Evolutionary conservation across 2,329 filamentous ascomycete genomes (phyloP).

Genomic region (Neospermospora avenae): DNA sequence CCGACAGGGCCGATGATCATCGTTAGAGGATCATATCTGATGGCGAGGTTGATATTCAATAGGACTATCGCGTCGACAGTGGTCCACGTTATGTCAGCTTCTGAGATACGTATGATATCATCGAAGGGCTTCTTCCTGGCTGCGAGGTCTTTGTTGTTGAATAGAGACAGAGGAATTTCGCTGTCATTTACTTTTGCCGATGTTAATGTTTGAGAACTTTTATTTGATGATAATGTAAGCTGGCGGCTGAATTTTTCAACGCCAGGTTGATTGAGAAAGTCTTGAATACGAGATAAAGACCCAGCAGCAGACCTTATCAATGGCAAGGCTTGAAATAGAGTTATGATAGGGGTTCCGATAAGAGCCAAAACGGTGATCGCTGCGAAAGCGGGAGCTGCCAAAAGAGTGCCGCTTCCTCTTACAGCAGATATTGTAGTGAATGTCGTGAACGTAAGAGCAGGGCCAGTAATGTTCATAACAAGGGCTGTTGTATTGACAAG

Average conservation of each 20-base stretch:
- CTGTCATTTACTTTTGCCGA: background rate
- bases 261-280: background rate
- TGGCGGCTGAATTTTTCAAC: background rate
- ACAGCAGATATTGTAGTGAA: background rate
- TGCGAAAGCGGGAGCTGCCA: background rate
- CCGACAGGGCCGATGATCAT: constrained; percentile 22
- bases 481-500: background rate
- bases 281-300: background rate
- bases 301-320: background rate
- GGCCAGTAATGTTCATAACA: background rate
- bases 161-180: background rate
- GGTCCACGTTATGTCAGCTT: background rate
- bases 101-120: background rate
- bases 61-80: background rate
- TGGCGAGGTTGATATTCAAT: constrained; percentile 4
- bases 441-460: background rate
- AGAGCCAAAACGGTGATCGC: background rate
- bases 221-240: background rate
- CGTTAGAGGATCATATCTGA: constrained; percentile 5
- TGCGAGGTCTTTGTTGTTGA: background rate
- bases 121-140: background rate
- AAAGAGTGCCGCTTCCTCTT: background rate
- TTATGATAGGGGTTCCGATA: background rate
- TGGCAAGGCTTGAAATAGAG: background rate
- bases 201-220: background rate